A percentile compares a stretch with the other conserved stretches of the same genome.
Conservation (phyloP, 176 grass and related monocot genomes). For the Avena eriantha region DNA sequence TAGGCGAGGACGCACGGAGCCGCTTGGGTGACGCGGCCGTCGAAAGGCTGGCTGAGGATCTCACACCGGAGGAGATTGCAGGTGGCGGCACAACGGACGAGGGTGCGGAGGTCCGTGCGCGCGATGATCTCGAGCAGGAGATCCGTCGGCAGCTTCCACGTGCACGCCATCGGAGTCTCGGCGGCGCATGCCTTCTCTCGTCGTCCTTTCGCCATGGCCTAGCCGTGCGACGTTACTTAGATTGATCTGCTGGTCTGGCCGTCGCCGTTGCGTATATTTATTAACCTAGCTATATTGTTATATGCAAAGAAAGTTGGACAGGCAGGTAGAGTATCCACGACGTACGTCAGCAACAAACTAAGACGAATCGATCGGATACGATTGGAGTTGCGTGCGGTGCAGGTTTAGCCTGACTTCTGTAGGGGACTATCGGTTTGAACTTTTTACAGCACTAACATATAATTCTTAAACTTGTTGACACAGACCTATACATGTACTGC, state of each 20-base stretch:
- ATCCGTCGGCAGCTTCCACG: neutral
- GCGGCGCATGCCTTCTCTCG: neutral
- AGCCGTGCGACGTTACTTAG: neutral
- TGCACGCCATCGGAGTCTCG: neutral
- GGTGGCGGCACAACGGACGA: neutral
- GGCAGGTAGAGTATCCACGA: too few relatives aligned
- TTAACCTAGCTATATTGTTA: too few relatives aligned
- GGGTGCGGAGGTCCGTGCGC: neutral
- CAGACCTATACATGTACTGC: too few relatives aligned
- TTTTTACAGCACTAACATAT: too few relatives aligned
- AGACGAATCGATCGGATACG: too few relatives aligned
- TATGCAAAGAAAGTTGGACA: too few relatives aligned
- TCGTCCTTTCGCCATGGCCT: neutral
- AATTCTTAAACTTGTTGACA: too few relatives aligned
- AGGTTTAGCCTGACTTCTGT: too few relatives aligned
- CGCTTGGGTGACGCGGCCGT: neutral
- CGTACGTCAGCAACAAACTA: too few relatives aligned
- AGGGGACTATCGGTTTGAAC: too few relatives aligned
- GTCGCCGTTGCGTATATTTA: too few relatives aligned
- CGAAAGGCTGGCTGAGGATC: neutral
- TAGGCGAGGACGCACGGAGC: neutral
- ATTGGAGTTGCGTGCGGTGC: too few relatives aligned
- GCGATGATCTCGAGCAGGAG: neutral
- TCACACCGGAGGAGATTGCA: neutral
- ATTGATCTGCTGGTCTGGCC: neutral